phyloP scores from a whole-genome alignment of 2,329 filamentous ascomycete genomes.

The Talaromyces sp. region DNA sequence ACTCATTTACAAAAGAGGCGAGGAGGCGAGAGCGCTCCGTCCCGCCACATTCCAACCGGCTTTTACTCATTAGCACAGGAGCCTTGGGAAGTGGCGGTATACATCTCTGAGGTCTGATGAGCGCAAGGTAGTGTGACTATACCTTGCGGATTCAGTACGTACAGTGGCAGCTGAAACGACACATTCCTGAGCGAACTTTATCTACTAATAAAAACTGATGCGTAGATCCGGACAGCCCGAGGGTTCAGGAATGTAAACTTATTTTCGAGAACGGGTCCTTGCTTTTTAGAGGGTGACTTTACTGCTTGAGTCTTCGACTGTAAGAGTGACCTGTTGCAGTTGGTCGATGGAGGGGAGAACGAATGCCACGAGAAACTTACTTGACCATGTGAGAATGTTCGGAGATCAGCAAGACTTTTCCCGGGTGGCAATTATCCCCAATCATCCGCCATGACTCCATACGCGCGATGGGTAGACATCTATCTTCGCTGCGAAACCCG shows the following conservation, averaged over 20 bases:
- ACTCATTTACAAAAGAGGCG: neutral
- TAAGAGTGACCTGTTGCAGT: neutral
- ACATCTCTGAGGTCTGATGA: neutral
- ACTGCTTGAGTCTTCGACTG: neutral
- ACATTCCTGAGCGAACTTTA: constrained; percentile 1
- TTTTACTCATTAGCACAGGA: neutral
- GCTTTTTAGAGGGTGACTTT: neutral
- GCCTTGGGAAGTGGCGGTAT: neutral
- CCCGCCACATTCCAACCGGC: neutral
- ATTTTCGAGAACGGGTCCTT: neutral
- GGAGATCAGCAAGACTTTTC: neutral
- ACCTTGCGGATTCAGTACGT: neutral
- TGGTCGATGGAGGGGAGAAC: neutral
- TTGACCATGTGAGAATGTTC: neutral
- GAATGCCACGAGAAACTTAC: neutral
- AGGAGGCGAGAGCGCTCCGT: neutral
- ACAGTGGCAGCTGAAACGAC: neutral
- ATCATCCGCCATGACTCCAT: neutral
- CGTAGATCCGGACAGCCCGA: neutral
- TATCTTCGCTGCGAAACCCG: neutral
- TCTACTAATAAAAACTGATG: neutral
- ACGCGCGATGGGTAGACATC: neutral
- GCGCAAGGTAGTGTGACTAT: neutral
- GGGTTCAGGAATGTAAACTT: constrained; percentile 1
- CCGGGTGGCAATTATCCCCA: neutral